Base-by-base conservation (phyloP, 1,284 basidiomycete species). In the Chalciporus sp. region DNA sequence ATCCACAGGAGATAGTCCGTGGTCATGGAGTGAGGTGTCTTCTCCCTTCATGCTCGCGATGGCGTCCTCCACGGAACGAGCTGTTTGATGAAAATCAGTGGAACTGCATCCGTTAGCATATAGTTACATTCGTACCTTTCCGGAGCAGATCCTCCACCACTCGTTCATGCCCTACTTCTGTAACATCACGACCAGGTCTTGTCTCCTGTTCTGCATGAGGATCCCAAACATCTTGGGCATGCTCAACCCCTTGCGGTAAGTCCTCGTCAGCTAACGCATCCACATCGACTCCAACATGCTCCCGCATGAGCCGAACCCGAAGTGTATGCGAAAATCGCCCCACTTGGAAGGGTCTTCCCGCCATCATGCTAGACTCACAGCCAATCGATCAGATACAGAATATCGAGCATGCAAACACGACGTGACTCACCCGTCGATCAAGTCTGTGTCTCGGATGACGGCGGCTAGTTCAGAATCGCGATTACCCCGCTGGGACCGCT, bases 241-340 rank as follows among this genome's bases (percentile, higher is more conserved):
- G 70, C 41, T 82, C 80, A 2, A 86, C 83, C 10, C 85, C 79
- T 14, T 76, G 72, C 0, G 77, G 74, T 78, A 86, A 84, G 52
- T 85, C 86, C 58, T 91, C 90, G 60, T 94, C 88, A 55, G 89
- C 86, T 62, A 98, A 78, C 8, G 85, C 83, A 68, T 99, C 96
- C 23, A 98, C 95, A 69, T 99, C 95, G 52, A 98, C 81, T 4
- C 96, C 96, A 52, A 96, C 77, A 70, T 99, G 96, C 70, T 99
- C 96, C 51, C 92, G 83, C 96, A 99, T 99, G 47, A 99, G 79
- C 8, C 95, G 86, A 47, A 99, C 80, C 10, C 96, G 88, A 26
- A 99, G 80, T 2, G 92, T 92, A 72, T 99, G 97, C 7, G 97
- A 94, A 71, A 97, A 99, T 7, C 95, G 87, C 14, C 96, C 96